Base-by-base conservation (phyloP, 768 basidiomycete genomes). In the Lactarius deliciosus region DNA sequence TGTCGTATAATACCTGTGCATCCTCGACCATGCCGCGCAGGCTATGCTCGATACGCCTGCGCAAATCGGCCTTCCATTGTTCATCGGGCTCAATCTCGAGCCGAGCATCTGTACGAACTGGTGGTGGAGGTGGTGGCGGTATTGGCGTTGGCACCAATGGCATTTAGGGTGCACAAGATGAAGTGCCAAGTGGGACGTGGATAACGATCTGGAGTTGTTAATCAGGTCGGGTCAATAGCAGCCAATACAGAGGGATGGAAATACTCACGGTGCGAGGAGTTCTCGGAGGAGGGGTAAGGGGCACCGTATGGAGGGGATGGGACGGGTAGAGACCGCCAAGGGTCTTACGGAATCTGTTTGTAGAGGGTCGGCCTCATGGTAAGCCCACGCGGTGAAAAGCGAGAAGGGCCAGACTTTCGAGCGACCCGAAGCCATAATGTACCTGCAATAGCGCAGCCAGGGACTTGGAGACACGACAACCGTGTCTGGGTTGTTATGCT, bases 311-410 rank as follows among this genome's bases (percentile, higher is more conserved):
- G 68, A 56, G 53, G 68, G 64, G 70, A 11, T 36, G 56, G 58
- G 64, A 58, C 66, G 53, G 22, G 54, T 30, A 60, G 60, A 58
- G 59, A 67, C 60, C 59, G 32, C 57, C 45, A 22, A 47, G 68
- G 60, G 56, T 38, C 45, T 63, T 68, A 61, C 61, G 60, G 13
- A 41, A 64, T 53, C 63, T 63, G 68, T 65, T 54, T 64, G 68
- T 53, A 47, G 58, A 34, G 56, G 70, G 60, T 65, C 70, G 36
- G 70, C 70, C 70, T 71, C 70, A 57, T 69, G 68, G 70, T 68
- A 25, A 59, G 64, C 41, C 60, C 70, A 71, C 69, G 68, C 68
- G 68, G 60, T 34, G 56, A 54, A 68, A 69, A 64, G 62, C 63
- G 66, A 68, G 55, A 56, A 40, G 66, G 69, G 62, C 62, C 63